Conservation (phyloP, 257 asterid species). For the Misopates orontium region DNA sequence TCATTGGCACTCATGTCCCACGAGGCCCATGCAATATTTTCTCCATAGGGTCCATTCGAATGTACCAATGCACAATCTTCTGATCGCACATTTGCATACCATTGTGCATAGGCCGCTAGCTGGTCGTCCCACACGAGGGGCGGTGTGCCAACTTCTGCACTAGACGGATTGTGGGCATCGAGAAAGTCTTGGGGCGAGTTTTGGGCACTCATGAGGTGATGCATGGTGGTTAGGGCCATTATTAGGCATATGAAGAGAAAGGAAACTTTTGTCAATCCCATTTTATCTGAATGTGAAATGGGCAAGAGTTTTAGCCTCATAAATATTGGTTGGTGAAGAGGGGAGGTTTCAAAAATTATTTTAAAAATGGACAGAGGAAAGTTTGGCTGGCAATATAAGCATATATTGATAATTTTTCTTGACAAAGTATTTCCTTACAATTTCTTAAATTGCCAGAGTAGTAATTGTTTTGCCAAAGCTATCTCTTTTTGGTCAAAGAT, state of each 20-base stretch:
- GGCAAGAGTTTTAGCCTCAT: too few relatives aligned
- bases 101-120: conserved; percentile 38
- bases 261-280: not conserved
- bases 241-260: not conserved
- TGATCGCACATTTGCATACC: conserved; percentile 32
- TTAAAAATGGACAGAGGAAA: too few relatives aligned
- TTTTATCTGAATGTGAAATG: not conserved
- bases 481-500: too few relatives aligned
- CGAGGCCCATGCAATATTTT: conserved; percentile 58
- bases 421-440: too few relatives aligned
- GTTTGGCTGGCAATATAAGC: too few relatives aligned
- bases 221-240: not conserved
- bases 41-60: conserved; percentile 55
- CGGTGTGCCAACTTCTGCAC: conserved; percentile 35
- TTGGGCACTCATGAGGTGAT: not conserved
- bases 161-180: conserved; percentile 43
- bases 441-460: too few relatives aligned
- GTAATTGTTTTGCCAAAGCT: too few relatives aligned
- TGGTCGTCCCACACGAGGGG: conserved; percentile 39
- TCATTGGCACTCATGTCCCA: conserved; percentile 29
- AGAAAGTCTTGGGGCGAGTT: conserved; percentile 38
- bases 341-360: too few relatives aligned
- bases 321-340: too few relatives aligned
- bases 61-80: conserved; percentile 38
- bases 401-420: too few relatives aligned